These are phyloP conservation scores for Candida albicans DNA, from an alignment of 1,139 yeast species.

Conservation along the genomic window DNA sequence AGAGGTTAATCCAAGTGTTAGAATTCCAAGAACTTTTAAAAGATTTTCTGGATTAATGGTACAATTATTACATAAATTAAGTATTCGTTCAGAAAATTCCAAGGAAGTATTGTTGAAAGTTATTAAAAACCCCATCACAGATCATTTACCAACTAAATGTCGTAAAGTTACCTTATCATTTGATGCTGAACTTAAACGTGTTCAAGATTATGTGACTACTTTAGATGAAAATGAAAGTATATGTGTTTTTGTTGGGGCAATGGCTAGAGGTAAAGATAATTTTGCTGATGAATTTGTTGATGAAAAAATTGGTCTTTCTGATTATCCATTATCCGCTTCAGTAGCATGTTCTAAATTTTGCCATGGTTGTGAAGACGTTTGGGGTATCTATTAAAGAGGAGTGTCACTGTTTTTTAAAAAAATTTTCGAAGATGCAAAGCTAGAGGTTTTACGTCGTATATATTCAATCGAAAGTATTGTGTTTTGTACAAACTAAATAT, in stretches of 20 bases:
- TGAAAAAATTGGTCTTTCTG: slow-evolving; percentile 93
- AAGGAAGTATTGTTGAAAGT: slow-evolving; percentile 92
- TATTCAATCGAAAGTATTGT: no score
- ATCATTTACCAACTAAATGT: slow-evolving; percentile 94
- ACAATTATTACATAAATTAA: slow-evolving; percentile 85
- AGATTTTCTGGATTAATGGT: slow-evolving; percentile 98
- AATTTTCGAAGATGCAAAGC: no score
- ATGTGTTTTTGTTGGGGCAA: slow-evolving; percentile 98
- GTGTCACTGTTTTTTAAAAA: no score
- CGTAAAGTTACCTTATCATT: slow-evolving; percentile 91
- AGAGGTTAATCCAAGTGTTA: slow-evolving; percentile 93
- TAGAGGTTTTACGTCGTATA: no score
- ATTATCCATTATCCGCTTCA: slow-evolving; percentile 93
- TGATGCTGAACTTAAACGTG: slow-evolving; percentile 85
- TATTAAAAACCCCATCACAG: slow-evolving; percentile 94
- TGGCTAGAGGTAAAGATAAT: slow-evolving; percentile 97
- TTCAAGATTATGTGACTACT: slow-evolving; percentile 81
- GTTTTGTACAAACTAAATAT: no score
- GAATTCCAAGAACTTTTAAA: slow-evolving; percentile 97
- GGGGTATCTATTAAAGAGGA: slow-evolving; percentile 60
- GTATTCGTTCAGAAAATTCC: slow-evolving; percentile 91
- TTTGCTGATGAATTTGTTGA: slow-evolving; percentile 97
- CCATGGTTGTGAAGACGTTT: slow-evolving; percentile 97
- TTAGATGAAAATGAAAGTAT: slow-evolving; percentile 88
- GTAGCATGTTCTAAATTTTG: slow-evolving; percentile 98